Percentiles rank a stretch among this genome's conserved stretches.
These are phyloP conservation scores for Gracilaria vermiculophylla DNA, from an alignment of 23 red algal genomes.

Conservation along the genomic window DNA sequence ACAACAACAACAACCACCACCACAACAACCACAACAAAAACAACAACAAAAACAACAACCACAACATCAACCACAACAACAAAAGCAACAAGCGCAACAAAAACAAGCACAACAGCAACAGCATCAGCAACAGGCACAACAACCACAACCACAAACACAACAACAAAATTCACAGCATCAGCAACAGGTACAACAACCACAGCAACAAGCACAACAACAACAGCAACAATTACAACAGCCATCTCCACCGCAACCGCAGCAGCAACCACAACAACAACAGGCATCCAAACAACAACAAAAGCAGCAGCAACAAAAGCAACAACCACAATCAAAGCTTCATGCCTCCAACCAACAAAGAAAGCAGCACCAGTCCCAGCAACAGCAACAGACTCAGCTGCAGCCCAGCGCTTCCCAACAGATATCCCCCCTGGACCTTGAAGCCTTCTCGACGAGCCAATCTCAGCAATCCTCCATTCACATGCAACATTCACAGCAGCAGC, in stretches of 20 bases:
- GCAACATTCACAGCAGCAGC: slow-evolving; percentile 9
- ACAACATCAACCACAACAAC: slow-evolving; percentile 2
- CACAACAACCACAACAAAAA: not conserved
- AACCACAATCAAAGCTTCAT: not conserved
- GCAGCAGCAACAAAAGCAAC: slow-evolving; percentile 36
- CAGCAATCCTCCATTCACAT: not conserved
- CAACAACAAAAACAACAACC: not conserved
- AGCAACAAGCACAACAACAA: not conserved
- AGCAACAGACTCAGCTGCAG: not conserved
- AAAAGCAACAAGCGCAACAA: slow-evolving; percentile 32
- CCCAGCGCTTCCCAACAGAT: slow-evolving; percentile 7
- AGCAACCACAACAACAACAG: slow-evolving; percentile 31
- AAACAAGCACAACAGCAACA: slow-evolving; percentile 7
- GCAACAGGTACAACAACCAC: not conserved
- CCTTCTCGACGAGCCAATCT: not conserved
- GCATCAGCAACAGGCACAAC: slow-evolving; percentile 36
- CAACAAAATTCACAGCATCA: not conserved
- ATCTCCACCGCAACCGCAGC: not conserved
- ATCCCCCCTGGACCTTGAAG: not conserved
- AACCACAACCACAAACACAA: not conserved
- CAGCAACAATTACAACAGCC: not conserved
- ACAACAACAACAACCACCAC: not conserved
- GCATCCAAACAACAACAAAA: not conserved
- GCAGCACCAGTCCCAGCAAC: not conserved
- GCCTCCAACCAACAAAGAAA: slow-evolving; percentile 28